phyloP scores from a whole-genome alignment of 208 protist genomes.

The Acanthamoeba royreba region DNA sequence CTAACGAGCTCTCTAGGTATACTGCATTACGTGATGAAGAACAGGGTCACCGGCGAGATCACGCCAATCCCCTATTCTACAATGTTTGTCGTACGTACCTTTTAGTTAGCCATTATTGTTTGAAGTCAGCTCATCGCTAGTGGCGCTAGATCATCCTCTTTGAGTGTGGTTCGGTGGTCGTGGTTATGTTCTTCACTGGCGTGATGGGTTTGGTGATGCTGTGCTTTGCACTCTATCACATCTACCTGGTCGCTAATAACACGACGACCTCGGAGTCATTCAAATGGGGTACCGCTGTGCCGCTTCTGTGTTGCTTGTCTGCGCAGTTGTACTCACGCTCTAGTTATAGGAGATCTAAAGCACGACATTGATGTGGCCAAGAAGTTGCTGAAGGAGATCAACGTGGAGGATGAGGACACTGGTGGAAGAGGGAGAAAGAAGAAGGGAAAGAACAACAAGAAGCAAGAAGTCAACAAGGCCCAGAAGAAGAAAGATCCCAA shows the following conservation, averaged over 20 bases:
- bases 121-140: neutral
- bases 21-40: slow-evolving; percentile 9
- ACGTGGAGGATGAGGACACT: neutral
- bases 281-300: neutral
- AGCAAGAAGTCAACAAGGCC: neutral
- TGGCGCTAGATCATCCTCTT: neutral
- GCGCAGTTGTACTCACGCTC: neutral
- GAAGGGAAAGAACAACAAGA: neutral
- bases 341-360: neutral
- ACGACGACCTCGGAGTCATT: slow-evolving; percentile 28
- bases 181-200: neutral
- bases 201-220: neutral
- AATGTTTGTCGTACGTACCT: neutral
- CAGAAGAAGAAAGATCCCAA: neutral
- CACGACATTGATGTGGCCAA: slow-evolving; percentile 14
- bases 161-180: neutral
- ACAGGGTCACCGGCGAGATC: slow-evolving; percentile 16
- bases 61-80: neutral
- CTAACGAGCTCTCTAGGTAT: neutral
- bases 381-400: neutral
- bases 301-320: neutral
- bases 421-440: neutral
- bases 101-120: neutral
- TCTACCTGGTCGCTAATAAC: neutral
- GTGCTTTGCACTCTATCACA: slow-evolving; percentile 20